A percentile compares a stretch with the other conserved stretches of the same genome.
phyloP scores from a whole-genome alignment of 2,329 filamentous ascomycete genomes.

The Parascedosporium putredinis region DNA sequence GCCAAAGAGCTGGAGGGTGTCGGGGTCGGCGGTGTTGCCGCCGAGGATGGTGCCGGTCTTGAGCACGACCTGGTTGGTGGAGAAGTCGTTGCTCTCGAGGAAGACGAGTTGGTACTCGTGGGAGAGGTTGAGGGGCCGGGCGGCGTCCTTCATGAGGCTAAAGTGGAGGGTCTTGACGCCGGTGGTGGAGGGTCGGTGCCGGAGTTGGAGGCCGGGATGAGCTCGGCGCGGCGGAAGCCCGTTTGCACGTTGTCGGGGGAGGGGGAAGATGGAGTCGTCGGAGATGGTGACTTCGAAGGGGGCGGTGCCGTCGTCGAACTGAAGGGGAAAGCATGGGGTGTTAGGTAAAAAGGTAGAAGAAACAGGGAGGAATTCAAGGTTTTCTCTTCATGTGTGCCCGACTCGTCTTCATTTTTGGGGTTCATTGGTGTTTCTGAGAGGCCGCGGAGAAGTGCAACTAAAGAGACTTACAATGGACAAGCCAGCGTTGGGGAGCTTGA shows the following conservation, averaged over 20 bases:
- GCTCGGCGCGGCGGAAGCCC: slow-evolving; percentile 51
- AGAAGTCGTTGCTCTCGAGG: slow-evolving; percentile 35
- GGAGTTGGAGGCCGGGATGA: slow-evolving; percentile 38
- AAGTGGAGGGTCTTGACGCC: slow-evolving; percentile 54
- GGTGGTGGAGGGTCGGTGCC: slow-evolving; percentile 38
- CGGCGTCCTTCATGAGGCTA: slow-evolving; percentile 41
- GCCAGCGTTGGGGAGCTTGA: slow-evolving; percentile 33
- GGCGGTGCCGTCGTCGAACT: slow-evolving; percentile 33
- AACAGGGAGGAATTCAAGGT: no score
- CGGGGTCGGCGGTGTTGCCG: slow-evolving; percentile 22
- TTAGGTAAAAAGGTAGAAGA: no score
- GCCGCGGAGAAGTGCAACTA: slow-evolving; percentile 10
- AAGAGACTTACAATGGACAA: slow-evolving; percentile 26
- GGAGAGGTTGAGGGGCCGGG: slow-evolving; percentile 42
- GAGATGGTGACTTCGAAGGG: slow-evolving; percentile 44
- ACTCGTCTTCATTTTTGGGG: not conserved
- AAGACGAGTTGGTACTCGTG: slow-evolving; percentile 52
- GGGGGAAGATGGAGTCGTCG: slow-evolving; percentile 50
- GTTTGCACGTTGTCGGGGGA: slow-evolving; percentile 36
- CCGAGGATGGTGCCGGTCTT: slow-evolving; percentile 44
- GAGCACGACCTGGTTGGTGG: slow-evolving; percentile 41
- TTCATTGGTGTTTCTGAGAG: not conserved
- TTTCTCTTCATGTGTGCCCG: no score
- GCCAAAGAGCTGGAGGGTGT: slow-evolving; percentile 34
- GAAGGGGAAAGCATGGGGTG: slow-evolving; percentile 13